phyloP scores from a whole-genome alignment of 305 asterid species.

The Fraxinus albicans region DNA sequence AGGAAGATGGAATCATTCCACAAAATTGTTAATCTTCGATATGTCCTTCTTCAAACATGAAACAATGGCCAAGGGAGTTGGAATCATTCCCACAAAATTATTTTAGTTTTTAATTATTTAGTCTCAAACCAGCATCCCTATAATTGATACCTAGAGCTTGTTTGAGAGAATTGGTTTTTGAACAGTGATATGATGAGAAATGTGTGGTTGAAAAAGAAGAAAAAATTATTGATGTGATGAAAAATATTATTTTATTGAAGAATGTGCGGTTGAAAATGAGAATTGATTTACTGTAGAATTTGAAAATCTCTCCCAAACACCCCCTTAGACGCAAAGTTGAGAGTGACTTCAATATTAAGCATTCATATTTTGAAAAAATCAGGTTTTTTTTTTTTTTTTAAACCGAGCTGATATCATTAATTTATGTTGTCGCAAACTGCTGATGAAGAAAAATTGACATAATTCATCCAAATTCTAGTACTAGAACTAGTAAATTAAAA shows the following conservation, averaged over 20 bases:
- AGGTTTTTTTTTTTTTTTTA: no score
- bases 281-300: no score
- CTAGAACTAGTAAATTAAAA: background rate
- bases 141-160: background rate
- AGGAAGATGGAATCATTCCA: slow-evolving; percentile 28
- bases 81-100: slow-evolving; percentile 1
- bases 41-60: slow-evolving; percentile 17
- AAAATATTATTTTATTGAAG: no score
- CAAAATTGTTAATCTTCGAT: slow-evolving; percentile 27
- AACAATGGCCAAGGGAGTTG: slow-evolving; percentile 21
- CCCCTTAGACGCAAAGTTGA: background rate
- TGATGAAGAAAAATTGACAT: background rate
- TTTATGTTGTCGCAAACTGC: background rate
- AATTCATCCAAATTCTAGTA: background rate
- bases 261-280: no score
- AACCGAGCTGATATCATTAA: background rate
- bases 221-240: no score
- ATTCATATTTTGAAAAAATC: background rate
- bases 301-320: no score
- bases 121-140: background rate
- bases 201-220: no score
- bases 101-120: no score
- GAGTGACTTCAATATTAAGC: background rate
- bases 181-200: no score
- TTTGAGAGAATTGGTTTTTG: no score